Evolutionary conservation across 164 flowering plant genomes (phyloP).

Genomic region (Dillenia turbinata): DNA sequence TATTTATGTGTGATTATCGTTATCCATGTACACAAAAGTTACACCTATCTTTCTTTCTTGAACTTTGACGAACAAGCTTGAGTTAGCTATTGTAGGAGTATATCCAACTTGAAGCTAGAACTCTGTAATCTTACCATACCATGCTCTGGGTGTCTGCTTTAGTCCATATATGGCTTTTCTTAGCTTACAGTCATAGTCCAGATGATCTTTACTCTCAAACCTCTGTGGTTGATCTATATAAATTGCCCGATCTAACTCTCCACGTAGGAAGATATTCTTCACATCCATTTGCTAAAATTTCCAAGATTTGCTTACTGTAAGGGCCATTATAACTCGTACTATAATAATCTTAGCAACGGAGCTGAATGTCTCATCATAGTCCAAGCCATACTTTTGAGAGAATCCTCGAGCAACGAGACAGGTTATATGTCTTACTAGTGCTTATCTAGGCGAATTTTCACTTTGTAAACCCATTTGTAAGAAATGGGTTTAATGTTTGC

Average conservation of each 20-base stretch:
- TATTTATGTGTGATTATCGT: neutral
- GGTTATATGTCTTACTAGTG: neutral
- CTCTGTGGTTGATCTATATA: too few species aligned
- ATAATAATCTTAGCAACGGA: too few species aligned
- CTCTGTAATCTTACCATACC: neutral
- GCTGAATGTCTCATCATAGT: too few species aligned
- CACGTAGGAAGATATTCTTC: too few species aligned
- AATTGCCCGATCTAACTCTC: too few species aligned
- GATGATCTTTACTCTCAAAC: too few species aligned
- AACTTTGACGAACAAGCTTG: slow-evolving; percentile 2
- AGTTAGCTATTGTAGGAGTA: neutral
- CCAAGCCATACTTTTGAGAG: neutral
- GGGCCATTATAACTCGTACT: too few species aligned
- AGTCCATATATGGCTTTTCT: neutral
- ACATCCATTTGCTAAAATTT: too few species aligned
- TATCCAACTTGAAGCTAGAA: neutral
- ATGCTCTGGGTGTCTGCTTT: slow-evolving; percentile 3
- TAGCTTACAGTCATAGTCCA: too few species aligned
- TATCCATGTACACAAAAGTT: neutral
- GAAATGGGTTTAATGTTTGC: neutral
- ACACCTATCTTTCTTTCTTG: neutral
- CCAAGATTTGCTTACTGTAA: too few species aligned
- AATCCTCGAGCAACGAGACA: neutral
- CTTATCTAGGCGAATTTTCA: neutral
- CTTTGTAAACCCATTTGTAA: neutral